Evolutionary conservation across 495 filamentous ascomycete genomes (phyloP).

Genomic region (Baudoinia panamericana): DNA sequence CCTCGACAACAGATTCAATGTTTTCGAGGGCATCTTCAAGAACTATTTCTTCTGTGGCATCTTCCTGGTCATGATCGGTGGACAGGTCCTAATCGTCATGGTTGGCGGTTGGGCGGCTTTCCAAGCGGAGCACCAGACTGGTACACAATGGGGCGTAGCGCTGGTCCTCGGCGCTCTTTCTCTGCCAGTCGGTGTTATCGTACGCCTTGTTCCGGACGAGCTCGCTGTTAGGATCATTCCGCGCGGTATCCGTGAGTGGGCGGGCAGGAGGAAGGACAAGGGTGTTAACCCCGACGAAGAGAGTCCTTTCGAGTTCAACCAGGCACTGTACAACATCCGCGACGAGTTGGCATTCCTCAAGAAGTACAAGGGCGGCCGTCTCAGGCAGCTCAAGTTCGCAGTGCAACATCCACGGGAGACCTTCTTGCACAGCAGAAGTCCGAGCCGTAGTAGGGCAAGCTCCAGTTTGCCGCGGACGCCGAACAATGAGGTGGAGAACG

Average conservation of each 20-base stretch:
- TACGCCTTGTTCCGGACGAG: conserved; percentile 64
- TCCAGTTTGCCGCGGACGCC: conserved; percentile 58
- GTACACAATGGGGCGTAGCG: conserved; percentile 61
- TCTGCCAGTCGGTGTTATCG: conserved; percentile 55
- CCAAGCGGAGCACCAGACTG: conserved; percentile 45
- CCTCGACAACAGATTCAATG: conserved; percentile 80
- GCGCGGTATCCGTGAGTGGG: conserved; percentile 13
- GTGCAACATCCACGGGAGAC: conserved; percentile 65
- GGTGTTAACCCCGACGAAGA: conserved; percentile 47
- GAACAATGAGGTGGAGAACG: conserved; percentile 39
- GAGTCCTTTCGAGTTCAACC: conserved; percentile 45
- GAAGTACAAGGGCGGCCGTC: conserved; percentile 65
- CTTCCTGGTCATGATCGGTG: conserved; percentile 68
- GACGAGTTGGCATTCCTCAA: conserved; percentile 46
- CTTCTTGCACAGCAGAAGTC: conserved; percentile 58
- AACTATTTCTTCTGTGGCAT: conserved; percentile 80
- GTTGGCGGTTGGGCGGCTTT: conserved; percentile 58
- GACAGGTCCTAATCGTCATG: conserved; percentile 67
- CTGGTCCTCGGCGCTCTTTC: conserved; percentile 58
- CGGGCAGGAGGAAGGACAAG: conserved; percentile 23
- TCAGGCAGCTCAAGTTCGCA: conserved; percentile 76
- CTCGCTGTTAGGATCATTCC: conserved; percentile 42
- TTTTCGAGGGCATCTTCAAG: conserved; percentile 67
- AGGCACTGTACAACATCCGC: conserved; percentile 27
- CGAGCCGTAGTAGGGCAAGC: conserved; percentile 57